Percentiles rank a stretch among this genome's conserved stretches.
These are phyloP conservation scores for Diaporthe batatas DNA, from an alignment of 2,329 filamentous ascomycete genomes.

Conservation along the genomic window DNA sequence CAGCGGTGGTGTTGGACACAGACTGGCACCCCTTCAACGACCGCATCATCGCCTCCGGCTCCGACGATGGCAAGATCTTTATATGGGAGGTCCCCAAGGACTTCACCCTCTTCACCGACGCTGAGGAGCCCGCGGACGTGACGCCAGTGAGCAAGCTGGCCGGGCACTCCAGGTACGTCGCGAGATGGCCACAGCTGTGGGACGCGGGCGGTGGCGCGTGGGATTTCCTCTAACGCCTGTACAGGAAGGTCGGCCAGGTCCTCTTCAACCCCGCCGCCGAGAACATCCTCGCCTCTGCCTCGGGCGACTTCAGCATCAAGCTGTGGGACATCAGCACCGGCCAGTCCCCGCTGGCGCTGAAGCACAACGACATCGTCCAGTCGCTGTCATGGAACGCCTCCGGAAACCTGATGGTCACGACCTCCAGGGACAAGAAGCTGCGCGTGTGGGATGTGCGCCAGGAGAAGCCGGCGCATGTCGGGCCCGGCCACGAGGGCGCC, in stretches of 20 bases:
- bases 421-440: conserved; percentile 97
- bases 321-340: conserved; percentile 93
- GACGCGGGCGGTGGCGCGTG: conserved; percentile 6
- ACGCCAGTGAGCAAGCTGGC: conserved; percentile 83
- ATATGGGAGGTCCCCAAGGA: conserved; percentile 93
- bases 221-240: conserved; percentile 41
- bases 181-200: conserved; percentile 27
- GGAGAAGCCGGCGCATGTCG: conserved; percentile 87
- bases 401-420: conserved; percentile 88
- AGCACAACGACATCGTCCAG: conserved; percentile 92
- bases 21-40: conserved; percentile 99
- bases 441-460: conserved; percentile 98
- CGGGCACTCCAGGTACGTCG: conserved; percentile 83
- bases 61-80: conserved; percentile 97
- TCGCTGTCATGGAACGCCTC: conserved; percentile 96
- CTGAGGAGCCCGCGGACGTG: conserved; percentile 86
- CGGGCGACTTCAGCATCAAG: conserved; percentile 94
- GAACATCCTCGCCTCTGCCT: conserved; percentile 94
- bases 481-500: conserved; percentile 87
- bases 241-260: conserved; percentile 96
- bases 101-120: conserved; percentile 87
- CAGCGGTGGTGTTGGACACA: conserved; percentile 93
- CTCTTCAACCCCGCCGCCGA: conserved; percentile 97
- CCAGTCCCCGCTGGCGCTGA: conserved; percentile 79
- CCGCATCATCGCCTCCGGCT: conserved; percentile 89